Percentiles rank a stretch among this genome's conserved stretches.
These are phyloP conservation scores for Luffa aegyptiaca DNA, from an alignment of 306 rosid genomes.

Conservation along the genomic window DNA sequence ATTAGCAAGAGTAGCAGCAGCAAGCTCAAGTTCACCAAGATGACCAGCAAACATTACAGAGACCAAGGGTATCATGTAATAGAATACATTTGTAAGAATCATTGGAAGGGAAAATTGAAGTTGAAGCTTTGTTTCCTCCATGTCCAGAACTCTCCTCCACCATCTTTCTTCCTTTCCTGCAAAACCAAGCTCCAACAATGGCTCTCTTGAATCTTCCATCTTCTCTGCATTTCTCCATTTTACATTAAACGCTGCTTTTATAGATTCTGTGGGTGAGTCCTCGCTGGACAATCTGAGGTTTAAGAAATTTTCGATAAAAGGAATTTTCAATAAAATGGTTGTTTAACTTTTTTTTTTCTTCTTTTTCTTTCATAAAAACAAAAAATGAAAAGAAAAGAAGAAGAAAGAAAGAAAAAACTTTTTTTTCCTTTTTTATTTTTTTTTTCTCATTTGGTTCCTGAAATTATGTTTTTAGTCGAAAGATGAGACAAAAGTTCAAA, in stretches of 20 bases:
- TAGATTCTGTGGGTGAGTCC: background rate
- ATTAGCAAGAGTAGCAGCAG: constrained; percentile 29
- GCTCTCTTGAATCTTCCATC: constrained; percentile 1
- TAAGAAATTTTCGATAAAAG: background rate
- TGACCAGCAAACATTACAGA: constrained; percentile 89
- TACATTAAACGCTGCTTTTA: background rate
- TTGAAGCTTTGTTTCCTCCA: constrained; percentile 57
- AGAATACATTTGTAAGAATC: constrained; percentile 56
- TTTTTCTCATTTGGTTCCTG: too few species aligned
- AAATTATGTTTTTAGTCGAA: too few species aligned
- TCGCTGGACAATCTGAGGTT: background rate
- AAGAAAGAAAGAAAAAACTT: too few species aligned
- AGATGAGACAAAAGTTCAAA: too few species aligned
- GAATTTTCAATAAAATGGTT: background rate
- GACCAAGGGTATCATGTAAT: constrained; percentile 39
- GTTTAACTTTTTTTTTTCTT: too few species aligned
- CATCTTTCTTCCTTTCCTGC: constrained; percentile 21
- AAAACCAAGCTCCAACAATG: constrained; percentile 11
- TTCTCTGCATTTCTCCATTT: background rate
- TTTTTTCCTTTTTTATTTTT: too few species aligned
- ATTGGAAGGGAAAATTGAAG: constrained; percentile 43
- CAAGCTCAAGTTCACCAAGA: constrained; percentile 6
- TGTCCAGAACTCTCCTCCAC: constrained; percentile 42
- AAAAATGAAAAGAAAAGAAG: too few species aligned
- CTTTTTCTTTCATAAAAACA: too few species aligned